Percentiles rank a stretch among this genome's conserved stretches.
phyloP scores from a whole-genome alignment of 2,329 filamentous ascomycete genomes.

The Nannizziopsis arthrosporioides region DNA sequence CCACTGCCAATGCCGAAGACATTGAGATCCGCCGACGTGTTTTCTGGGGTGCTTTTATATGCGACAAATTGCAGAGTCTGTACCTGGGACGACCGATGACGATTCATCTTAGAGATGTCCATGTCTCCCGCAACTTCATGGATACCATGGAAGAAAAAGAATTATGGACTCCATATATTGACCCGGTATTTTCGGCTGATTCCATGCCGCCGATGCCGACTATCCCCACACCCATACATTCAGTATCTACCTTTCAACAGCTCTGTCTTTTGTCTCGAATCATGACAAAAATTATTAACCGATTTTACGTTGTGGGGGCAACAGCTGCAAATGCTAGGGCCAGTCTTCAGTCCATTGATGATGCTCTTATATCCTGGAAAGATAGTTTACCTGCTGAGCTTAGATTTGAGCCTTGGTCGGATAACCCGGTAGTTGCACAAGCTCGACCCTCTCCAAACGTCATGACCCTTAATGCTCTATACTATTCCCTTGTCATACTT shows the following conservation, averaged over 20 bases:
- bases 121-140: slow-evolving; percentile 23
- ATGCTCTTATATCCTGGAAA: slow-evolving; percentile 21
- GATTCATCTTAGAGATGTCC: slow-evolving; percentile 21
- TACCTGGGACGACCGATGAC: slow-evolving; percentile 44
- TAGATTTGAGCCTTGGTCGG: slow-evolving; percentile 21
- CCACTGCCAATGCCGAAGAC: slow-evolving; percentile 20
- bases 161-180: slow-evolving; percentile 19
- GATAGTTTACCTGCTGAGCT: slow-evolving; percentile 21
- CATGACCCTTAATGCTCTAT: slow-evolving; percentile 27
- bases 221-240: slow-evolving; percentile 19
- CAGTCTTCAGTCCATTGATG: slow-evolving; percentile 21
- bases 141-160: slow-evolving; percentile 25
- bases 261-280: slow-evolving; percentile 28
- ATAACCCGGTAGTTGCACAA: slow-evolving; percentile 14
- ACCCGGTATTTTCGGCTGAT: slow-evolving; percentile 12
- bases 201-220: slow-evolving; percentile 4
- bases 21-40: slow-evolving; percentile 24
- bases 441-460: slow-evolving; percentile 20
- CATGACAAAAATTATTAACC: slow-evolving; percentile 30
- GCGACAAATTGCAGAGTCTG: slow-evolving; percentile 44
- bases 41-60: slow-evolving; percentile 28
- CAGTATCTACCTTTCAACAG: slow-evolving; percentile 29
- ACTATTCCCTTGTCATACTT: slow-evolving; percentile 35
- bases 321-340: slow-evolving; percentile 20
- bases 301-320: slow-evolving; percentile 25